These are phyloP conservation scores for Lolium rigidum DNA, from an alignment of 176 grass and related monocot species.

Conservation along the genomic window DNA sequence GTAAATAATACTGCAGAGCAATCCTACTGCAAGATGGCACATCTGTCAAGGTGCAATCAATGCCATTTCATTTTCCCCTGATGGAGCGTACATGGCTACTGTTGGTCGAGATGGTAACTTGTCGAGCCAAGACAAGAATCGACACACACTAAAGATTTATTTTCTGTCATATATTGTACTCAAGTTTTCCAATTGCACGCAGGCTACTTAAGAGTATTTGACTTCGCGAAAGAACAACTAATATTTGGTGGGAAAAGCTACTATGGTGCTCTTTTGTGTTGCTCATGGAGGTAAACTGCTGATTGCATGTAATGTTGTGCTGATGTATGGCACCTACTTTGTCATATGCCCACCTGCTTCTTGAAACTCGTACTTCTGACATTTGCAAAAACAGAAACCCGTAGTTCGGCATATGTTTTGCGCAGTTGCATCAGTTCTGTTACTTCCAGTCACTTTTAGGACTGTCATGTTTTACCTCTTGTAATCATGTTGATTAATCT, in stretches of 20 bases:
- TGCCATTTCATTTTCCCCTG: conserved; percentile 82
- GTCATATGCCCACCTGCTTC: conserved; percentile 2
- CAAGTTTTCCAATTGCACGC: conserved; percentile 46
- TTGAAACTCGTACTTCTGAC: conserved; percentile 15
- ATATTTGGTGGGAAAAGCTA: conserved; percentile 99
- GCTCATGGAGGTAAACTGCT: conserved; percentile 88
- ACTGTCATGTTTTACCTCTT: conserved; percentile 1
- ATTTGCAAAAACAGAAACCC: background rate
- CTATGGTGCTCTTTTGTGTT: conserved; percentile 95
- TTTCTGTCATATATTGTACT: conserved; percentile 23
- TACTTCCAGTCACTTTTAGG: background rate
- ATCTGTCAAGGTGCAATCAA: conserved; percentile 95
- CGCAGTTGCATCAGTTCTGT: conserved; percentile 1
- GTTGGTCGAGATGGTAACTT: conserved; percentile 93
- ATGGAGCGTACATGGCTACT: conserved; percentile 86
- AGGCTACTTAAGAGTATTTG: conserved; percentile 99
- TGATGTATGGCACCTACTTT: conserved; percentile 32
- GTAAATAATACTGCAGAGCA: conserved; percentile 69
- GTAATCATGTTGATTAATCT: conserved; percentile 20
- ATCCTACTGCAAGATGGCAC: conserved; percentile 93
- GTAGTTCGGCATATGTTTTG: conserved; percentile 27
- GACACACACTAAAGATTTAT: conserved; percentile 14
- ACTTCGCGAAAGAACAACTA: conserved; percentile 82
- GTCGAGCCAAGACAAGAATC: conserved; percentile 16
- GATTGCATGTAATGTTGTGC: conserved; percentile 33